Conservation (phyloP, 2,329 filamentous ascomycete species). For the Seiridium cupressi region DNA sequence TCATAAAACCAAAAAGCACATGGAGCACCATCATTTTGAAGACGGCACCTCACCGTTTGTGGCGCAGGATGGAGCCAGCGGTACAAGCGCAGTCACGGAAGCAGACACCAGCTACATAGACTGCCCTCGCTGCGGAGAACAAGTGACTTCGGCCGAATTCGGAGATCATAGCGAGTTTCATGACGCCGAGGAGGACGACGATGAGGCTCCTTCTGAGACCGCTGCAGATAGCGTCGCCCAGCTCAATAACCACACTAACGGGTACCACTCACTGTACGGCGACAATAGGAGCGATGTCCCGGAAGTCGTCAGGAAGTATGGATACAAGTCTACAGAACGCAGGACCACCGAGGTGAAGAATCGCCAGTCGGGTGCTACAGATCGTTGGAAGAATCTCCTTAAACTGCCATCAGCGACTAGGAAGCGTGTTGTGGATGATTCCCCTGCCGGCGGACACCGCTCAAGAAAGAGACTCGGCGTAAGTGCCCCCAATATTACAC, state of each 20-base stretch:
- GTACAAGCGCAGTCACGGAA: slow-evolving; percentile 9
- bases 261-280: slow-evolving; percentile 8
- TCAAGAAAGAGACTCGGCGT: slow-evolving; percentile 28
- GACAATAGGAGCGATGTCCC: neutral
- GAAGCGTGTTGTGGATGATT: neutral
- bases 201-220: slow-evolving; percentile 6
- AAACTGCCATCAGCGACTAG: slow-evolving; percentile 22
- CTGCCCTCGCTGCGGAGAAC: slow-evolving; percentile 60
- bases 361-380: slow-evolving; percentile 6
- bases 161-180: slow-evolving; percentile 61
- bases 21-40: slow-evolving; percentile 26
- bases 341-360: neutral
- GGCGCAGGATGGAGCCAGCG: slow-evolving; percentile 8
- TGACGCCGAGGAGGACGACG: slow-evolving; percentile 40
- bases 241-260: neutral
- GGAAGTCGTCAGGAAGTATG: neutral
- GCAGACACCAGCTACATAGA: slow-evolving; percentile 42
- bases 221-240: neutral
- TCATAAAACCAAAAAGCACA: slow-evolving; percentile 14
- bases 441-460: neutral
- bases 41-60: slow-evolving; percentile 21
- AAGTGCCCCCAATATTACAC: slow-evolving; percentile 14
- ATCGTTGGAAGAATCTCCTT: slow-evolving; percentile 27
- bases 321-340: neutral
- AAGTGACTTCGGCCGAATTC: slow-evolving; percentile 50